phyloP scores from a whole-genome alignment of 768 basidiomycete species.

The Suillus clintonianus region DNA sequence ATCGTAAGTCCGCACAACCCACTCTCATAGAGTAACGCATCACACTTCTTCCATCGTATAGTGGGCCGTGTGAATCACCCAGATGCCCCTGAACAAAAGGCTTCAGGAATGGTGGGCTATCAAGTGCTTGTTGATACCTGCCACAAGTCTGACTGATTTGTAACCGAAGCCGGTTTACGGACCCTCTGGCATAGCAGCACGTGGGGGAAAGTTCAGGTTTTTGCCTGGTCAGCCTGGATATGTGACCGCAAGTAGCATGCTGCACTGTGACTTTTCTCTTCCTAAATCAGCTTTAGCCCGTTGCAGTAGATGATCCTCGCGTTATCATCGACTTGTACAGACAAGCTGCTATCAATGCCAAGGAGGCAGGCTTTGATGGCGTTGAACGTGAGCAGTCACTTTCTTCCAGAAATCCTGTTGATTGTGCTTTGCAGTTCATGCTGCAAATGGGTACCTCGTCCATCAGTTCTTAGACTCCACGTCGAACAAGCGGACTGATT shows the following conservation, averaged over 20 bases:
- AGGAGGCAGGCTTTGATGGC: slow-evolving; percentile 58
- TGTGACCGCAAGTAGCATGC: slow-evolving; percentile 35
- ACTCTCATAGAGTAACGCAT: neutral
- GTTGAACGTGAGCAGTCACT: slow-evolving; percentile 43
- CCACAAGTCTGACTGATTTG: neutral
- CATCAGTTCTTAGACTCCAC: slow-evolving; percentile 53
- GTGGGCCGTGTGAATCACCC: slow-evolving; percentile 40
- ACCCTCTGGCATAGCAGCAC: slow-evolving; percentile 45
- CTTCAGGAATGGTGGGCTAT: slow-evolving; percentile 32
- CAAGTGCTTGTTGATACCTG: too few species aligned
- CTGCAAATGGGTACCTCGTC: slow-evolving; percentile 46
- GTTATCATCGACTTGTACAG: slow-evolving; percentile 41
- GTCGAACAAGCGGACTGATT: slow-evolving; percentile 53
- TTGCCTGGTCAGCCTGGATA: slow-evolving; percentile 40
- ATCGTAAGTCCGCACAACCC: slow-evolving; percentile 29
- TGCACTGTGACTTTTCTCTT: neutral
- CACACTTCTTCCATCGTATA: slow-evolving; percentile 11
- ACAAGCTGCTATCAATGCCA: slow-evolving; percentile 48
- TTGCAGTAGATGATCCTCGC: slow-evolving; percentile 43
- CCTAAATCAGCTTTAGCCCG: slow-evolving; percentile 30
- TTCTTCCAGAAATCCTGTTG: neutral
- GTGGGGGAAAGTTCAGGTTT: slow-evolving; percentile 42
- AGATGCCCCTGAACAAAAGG: slow-evolving; percentile 40
- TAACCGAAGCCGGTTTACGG: slow-evolving; percentile 41
- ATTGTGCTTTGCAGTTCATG: slow-evolving; percentile 37